phyloP scores from a whole-genome alignment of 192 early-diverging fungal species.

The Dissophora ornata region DNA sequence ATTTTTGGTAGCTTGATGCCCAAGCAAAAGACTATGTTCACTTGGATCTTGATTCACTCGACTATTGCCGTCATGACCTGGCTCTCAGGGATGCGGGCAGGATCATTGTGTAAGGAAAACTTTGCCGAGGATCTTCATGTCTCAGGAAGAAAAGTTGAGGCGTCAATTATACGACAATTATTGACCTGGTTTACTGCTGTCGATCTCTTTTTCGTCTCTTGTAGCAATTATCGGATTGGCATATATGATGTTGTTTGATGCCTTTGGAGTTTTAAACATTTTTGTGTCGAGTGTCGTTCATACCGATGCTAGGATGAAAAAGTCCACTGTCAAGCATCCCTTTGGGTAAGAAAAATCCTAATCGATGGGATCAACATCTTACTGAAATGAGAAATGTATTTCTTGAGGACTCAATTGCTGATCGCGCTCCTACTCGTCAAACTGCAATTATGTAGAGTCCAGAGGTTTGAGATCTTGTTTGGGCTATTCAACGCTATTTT shows the following conservation, averaged over 20 bases:
- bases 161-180: too few species aligned
- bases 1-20: constrained; percentile 56
- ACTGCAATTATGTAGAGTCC: constrained; percentile 57
- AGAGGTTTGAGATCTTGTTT: constrained; percentile 65
- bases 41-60: constrained; percentile 60
- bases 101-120: constrained; percentile 57
- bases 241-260: constrained; percentile 67
- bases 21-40: constrained; percentile 66
- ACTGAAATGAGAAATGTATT: too few species aligned
- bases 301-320: constrained; percentile 51
- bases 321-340: constrained; percentile 62
- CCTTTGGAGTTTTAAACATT: constrained; percentile 65
- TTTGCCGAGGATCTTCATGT: too few species aligned
- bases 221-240: constrained; percentile 60
- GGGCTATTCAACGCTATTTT: constrained; percentile 63
- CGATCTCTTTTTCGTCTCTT: too few species aligned
- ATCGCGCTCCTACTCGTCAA: not conserved
- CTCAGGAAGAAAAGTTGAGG: too few species aligned
- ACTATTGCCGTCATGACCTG: constrained; percentile 57
- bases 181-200: too few species aligned
- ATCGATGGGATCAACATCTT: too few species aligned
- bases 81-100: constrained; percentile 53
- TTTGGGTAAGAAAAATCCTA: constrained; percentile 58
- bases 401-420: not conserved
- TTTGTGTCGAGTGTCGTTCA: constrained; percentile 63